Percentiles rank a stretch among this genome's conserved stretches.
These are phyloP conservation scores for Termitomyces sp. DNA, from an alignment of 768 basidiomycete species.

Conservation along the genomic window DNA sequence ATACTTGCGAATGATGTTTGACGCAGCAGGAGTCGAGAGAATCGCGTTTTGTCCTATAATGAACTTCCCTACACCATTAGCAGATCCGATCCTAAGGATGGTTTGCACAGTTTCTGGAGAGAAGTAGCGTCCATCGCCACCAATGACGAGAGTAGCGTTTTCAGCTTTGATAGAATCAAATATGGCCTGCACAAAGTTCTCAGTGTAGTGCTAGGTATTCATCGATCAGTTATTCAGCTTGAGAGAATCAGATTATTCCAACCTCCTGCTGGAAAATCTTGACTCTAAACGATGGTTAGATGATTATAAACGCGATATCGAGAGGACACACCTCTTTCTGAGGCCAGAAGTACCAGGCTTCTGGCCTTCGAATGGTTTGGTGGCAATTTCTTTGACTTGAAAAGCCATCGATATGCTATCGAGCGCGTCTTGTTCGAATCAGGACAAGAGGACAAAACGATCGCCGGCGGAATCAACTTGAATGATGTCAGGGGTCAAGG, in stretches of 20 bases:
- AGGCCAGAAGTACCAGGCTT: slow-evolving; percentile 98
- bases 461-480: too few relatives aligned
- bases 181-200: slow-evolving; percentile 97
- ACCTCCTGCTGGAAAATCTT: slow-evolving; percentile 98
- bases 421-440: too few relatives aligned
- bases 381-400: slow-evolving; percentile 63
- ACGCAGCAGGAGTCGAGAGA: slow-evolving; percentile 95
- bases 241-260: slow-evolving; percentile 5
- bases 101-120: slow-evolving; percentile 83
- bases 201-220: slow-evolving; percentile 85
- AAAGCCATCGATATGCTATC: slow-evolving; percentile 35
- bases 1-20: slow-evolving; percentile 93
- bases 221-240: slow-evolving; percentile 25
- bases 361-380: slow-evolving; percentile 89
- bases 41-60: slow-evolving; percentile 91
- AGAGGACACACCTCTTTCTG: slow-evolving; percentile 72
- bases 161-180: slow-evolving; percentile 82
- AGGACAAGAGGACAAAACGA: neutral
- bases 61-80: slow-evolving; percentile 88
- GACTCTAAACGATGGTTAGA: slow-evolving; percentile 52
- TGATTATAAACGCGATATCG: slow-evolving; percentile 8
- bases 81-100: slow-evolving; percentile 92
- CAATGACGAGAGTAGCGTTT: slow-evolving; percentile 86
- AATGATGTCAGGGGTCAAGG: slow-evolving; percentile 14
- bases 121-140: slow-evolving; percentile 96